These are phyloP conservation scores for Fusarium oligoseptatum DNA, from an alignment of 2,329 filamentous ascomycete genomes.

Conservation along the genomic window DNA sequence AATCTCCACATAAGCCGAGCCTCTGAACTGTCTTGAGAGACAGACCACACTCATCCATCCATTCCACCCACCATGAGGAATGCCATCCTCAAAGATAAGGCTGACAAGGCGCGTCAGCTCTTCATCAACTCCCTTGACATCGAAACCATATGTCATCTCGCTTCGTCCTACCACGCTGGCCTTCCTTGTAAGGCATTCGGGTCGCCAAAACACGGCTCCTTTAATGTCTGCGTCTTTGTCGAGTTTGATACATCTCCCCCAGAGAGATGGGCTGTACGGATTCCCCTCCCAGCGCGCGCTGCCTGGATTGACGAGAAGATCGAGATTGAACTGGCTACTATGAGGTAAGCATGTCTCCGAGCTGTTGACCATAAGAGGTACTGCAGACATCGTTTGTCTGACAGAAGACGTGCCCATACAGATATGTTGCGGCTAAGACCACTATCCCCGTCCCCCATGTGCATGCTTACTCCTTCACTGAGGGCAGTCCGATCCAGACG, in stretches of 20 bases:
- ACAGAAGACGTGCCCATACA: background rate
- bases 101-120: background rate
- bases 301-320: constrained; percentile 5
- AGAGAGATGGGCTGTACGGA: constrained; percentile 4
- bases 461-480: constrained; percentile 1
- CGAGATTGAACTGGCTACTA: background rate
- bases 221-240: constrained; percentile 4
- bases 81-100: background rate
- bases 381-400: background rate
- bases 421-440: constrained; percentile 4
- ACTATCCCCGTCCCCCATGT: constrained; percentile 4
- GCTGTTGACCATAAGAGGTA: too few species aligned
- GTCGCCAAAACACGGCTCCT: background rate
- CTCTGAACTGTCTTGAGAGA: too few species aligned
- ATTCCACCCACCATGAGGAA: background rate
- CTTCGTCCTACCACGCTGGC: background rate
- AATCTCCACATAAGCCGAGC: too few species aligned
- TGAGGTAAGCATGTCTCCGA: background rate
- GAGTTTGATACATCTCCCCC: background rate
- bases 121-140: background rate
- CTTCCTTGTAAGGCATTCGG: background rate
- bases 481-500: background rate
- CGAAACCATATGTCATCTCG: background rate
- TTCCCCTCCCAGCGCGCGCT: background rate
- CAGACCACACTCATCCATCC: too few species aligned